A percentile compares a stretch with the other conserved stretches of the same genome.
These are phyloP conservation scores for Penicillium waksmanii DNA, from an alignment of 495 filamentous ascomycete genomes.

Conservation along the genomic window DNA sequence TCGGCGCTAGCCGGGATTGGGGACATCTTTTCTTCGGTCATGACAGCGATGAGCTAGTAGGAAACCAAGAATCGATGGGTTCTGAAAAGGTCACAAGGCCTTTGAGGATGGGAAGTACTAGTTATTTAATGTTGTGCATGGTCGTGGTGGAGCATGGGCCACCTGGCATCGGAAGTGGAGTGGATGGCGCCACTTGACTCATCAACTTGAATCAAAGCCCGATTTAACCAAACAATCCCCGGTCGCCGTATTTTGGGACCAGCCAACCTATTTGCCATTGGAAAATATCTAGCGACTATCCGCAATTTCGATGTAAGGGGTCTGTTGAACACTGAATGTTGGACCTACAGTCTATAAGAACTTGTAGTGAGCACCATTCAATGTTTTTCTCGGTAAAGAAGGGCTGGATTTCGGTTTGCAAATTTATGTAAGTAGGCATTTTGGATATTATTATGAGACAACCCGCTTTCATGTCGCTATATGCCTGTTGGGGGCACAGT, in stretches of 20 bases:
- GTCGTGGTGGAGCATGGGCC: not conserved
- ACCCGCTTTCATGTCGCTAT: too few relatives aligned
- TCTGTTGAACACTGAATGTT: too few relatives aligned
- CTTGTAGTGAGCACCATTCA: too few relatives aligned
- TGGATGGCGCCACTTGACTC: not conserved
- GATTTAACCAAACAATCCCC: not conserved
- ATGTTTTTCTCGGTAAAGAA: too few relatives aligned
- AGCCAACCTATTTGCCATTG: conserved; percentile 16
- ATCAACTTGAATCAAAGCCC: not conserved
- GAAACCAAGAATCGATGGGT: not conserved
- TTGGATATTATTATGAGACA: too few relatives aligned
- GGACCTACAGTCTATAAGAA: too few relatives aligned
- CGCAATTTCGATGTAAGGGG: too few relatives aligned
- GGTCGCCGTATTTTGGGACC: conserved; percentile 51
- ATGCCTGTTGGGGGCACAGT: conserved; percentile 47
- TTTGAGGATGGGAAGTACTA: too few relatives aligned
- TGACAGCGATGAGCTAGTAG: not conserved
- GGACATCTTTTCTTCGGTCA: conserved; percentile 5
- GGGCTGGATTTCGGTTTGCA: too few relatives aligned
- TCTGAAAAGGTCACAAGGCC: not conserved
- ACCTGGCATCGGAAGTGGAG: not conserved
- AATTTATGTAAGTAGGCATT: too few relatives aligned
- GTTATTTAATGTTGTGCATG: not conserved
- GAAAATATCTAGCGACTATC: too few relatives aligned
- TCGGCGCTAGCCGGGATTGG: conserved; percentile 21